These are phyloP conservation scores for Lodderomyces beijingensis DNA, from an alignment of 1,139 yeast genomes.

Conservation along the genomic window DNA sequence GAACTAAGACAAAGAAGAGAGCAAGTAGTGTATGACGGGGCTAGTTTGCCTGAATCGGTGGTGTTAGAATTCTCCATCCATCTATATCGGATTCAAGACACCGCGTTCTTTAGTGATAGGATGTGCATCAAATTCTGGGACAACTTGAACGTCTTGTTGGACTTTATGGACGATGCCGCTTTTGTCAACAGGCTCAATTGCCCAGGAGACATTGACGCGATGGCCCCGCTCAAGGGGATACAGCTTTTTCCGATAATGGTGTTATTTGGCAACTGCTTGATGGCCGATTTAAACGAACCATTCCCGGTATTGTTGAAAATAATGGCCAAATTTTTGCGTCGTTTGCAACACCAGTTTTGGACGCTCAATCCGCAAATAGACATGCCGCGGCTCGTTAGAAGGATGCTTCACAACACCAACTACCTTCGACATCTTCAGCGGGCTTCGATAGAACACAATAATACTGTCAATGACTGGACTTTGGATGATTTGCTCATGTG, in stretches of 20 bases:
- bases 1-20: conserved; percentile 7
- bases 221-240: conserved; percentile 34
- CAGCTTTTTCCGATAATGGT: conserved; percentile 42
- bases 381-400: conserved; percentile 50
- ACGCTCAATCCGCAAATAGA: conserved; percentile 44
- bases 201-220: conserved; percentile 42
- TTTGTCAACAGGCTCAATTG: conserved; percentile 35
- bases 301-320: conserved; percentile 51
- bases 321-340: conserved; percentile 36
- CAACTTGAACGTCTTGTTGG: conserved; percentile 37
- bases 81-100: conserved; percentile 50
- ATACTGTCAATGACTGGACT: background rate
- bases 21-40: conserved; percentile 3
- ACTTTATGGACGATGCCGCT: conserved; percentile 34
- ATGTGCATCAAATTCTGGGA: conserved; percentile 53
- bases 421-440: conserved; percentile 17
- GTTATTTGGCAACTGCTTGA: conserved; percentile 46
- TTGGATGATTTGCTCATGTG: conserved; percentile 1
- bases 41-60: conserved; percentile 29
- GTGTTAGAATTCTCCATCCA: conserved; percentile 53
- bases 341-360: conserved; percentile 49
- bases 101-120: conserved; percentile 38
- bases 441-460: conserved; percentile 4
- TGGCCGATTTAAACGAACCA: conserved; percentile 49
- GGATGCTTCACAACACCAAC: conserved; percentile 42